Evolutionary conservation across 139 green algal genomes (phyloP).

Genomic region (Dunaliella sp.): DNA sequence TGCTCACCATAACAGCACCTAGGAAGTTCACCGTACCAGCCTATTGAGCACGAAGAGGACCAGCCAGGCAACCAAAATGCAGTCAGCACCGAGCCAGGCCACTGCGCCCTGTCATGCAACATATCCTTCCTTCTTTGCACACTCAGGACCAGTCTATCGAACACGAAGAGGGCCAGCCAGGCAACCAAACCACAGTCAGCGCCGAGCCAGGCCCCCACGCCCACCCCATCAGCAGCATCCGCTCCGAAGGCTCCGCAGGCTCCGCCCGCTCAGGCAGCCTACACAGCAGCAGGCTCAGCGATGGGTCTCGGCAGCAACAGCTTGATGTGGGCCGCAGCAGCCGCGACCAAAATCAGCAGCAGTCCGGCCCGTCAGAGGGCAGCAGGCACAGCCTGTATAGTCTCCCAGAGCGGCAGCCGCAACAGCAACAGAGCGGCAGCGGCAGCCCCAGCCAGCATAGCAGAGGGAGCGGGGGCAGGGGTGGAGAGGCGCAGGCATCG

Average conservation of each 20-base stretch:
- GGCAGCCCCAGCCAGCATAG: not conserved
- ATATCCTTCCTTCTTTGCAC: too few relatives aligned
- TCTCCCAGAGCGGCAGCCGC: not conserved
- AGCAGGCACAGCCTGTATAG: not conserved
- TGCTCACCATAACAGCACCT: too few relatives aligned
- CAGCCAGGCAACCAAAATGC: not conserved
- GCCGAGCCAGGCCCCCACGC: not conserved
- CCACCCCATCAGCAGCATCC: not conserved
- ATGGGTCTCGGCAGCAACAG: too few relatives aligned
- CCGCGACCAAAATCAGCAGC: too few relatives aligned
- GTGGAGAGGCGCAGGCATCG: not conserved
- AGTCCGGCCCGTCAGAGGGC: not conserved
- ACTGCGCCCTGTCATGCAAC: too few relatives aligned
- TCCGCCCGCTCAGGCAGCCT: not conserved
- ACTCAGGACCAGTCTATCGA: not conserved
- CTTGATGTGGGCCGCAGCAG: too few relatives aligned
- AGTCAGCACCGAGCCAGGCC: conserved; percentile 1
- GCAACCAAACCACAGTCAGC: not conserved
- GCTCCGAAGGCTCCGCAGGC: not conserved
- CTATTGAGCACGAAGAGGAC: not conserved
- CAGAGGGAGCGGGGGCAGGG: not conserved
- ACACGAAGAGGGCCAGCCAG: not conserved
- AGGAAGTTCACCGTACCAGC: too few relatives aligned
- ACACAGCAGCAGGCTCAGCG: too few relatives aligned
- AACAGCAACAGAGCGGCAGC: not conserved